These are phyloP conservation scores for Solanum chaucha DNA, from an alignment of 257 asterid species.

Conservation along the genomic window DNA sequence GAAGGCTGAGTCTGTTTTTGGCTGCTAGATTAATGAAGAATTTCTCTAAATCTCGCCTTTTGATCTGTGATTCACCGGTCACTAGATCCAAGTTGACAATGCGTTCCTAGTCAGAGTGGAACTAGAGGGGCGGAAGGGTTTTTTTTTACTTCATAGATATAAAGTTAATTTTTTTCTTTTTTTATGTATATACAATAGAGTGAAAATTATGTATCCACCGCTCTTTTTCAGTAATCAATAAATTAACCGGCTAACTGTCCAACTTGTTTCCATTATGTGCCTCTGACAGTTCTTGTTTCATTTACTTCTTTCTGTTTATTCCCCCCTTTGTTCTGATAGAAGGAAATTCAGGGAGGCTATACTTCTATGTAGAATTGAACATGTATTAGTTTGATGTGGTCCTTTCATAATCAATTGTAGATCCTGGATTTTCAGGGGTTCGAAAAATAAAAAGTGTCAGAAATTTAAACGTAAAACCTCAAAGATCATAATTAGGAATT, in stretches of 20 bases:
- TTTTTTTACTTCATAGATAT: not conserved
- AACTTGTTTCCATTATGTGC: not conserved
- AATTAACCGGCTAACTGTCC: not conserved
- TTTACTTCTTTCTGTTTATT: not conserved
- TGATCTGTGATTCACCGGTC: not conserved
- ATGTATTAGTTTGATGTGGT: not conserved
- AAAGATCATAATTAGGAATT: not conserved
- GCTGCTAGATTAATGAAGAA: not conserved
- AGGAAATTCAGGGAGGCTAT: not conserved
- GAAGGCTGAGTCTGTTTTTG: not conserved
- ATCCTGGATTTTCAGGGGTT: not conserved
- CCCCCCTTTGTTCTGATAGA: not conserved
- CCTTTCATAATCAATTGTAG: not conserved
- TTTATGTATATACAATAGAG: not conserved
- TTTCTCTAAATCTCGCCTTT: not conserved
- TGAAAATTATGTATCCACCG: not conserved
- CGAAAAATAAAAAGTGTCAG: not conserved
- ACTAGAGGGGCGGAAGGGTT: not conserved
- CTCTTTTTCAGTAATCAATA: not conserved
- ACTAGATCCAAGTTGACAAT: not conserved
- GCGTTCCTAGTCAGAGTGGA: not conserved
- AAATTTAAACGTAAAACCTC: not conserved
- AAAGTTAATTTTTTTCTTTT: not conserved
- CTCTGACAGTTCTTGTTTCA: not conserved
- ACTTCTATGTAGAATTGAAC: not conserved